These are phyloP conservation scores for Saccharomycodes ludwigii DNA, from an alignment of 805 yeast species.

Conservation along the genomic window DNA sequence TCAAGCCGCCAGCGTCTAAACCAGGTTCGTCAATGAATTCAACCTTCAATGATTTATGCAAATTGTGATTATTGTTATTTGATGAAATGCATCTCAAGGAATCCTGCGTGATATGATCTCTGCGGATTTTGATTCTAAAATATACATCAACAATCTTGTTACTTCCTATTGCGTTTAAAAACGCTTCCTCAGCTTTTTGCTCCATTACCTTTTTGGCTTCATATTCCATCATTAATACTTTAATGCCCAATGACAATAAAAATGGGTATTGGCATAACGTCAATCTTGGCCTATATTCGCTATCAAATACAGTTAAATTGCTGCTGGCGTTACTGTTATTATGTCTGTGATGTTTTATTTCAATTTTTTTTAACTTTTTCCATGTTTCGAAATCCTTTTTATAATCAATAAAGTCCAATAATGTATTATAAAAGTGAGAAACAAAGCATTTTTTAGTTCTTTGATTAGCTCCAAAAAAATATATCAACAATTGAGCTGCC, in stretches of 20 bases:
- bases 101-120: constrained; percentile 58
- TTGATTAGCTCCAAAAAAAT: constrained; percentile 44
- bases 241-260: constrained; percentile 67
- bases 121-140: constrained; percentile 54
- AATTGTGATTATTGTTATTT: constrained; percentile 38
- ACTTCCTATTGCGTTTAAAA: constrained; percentile 57
- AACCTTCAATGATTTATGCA: constrained; percentile 64
- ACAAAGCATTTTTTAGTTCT: constrained; percentile 20
- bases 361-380: constrained; percentile 20
- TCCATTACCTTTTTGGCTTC: constrained; percentile 78
- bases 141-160: constrained; percentile 52
- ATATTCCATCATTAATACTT: constrained; percentile 67
- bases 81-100: constrained; percentile 48
- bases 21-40: constrained; percentile 87
- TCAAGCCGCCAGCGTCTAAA: constrained; percentile 88
- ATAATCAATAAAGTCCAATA: constrained; percentile 70
- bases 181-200: constrained; percentile 79
- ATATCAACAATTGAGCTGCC: constrained; percentile 46
- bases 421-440: constrained; percentile 49
- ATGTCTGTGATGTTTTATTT: constrained; percentile 2
- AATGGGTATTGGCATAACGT: constrained; percentile 79
- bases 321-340: constrained; percentile 2
- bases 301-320: not conserved
- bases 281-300: constrained; percentile 29
- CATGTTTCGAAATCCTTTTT: constrained; percentile 75